A percentile compares a stretch with the other conserved stretches of the same genome.
Evolutionary conservation across 2,329 filamentous ascomycete species (phyloP).

Genomic region (Fusarium sp.): DNA sequence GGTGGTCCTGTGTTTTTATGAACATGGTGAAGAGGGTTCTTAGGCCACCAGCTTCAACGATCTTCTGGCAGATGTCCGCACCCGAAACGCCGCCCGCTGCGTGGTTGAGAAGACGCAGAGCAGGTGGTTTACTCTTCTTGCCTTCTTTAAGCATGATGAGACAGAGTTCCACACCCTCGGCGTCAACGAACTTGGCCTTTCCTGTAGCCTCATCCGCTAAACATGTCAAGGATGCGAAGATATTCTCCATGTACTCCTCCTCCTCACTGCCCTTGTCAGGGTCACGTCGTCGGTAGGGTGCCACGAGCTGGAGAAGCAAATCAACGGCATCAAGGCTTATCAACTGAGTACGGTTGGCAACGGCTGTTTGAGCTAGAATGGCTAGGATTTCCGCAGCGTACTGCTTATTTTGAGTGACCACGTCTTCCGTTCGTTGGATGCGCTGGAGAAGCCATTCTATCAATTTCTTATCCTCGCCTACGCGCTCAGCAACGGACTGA

Average conservation of each 20-base stretch:
- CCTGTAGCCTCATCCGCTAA: conserved; percentile 80
- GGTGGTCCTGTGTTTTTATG: conserved; percentile 81
- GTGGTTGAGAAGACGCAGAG: conserved; percentile 87
- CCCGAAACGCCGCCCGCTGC: conserved; percentile 68
- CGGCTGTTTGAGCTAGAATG: conserved; percentile 84
- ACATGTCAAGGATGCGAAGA: conserved; percentile 89
- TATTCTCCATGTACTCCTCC: conserved; percentile 93
- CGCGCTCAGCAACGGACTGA: conserved; percentile 74
- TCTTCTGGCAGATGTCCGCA: conserved; percentile 75
- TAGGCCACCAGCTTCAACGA: conserved; percentile 87
- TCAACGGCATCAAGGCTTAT: conserved; percentile 80
- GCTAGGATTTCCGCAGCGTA: conserved; percentile 93
- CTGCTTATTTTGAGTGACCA: conserved; percentile 90
- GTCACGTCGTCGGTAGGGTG: conserved; percentile 86
- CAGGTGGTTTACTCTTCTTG: conserved; percentile 82
- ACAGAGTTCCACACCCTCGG: conserved; percentile 91
- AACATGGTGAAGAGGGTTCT: conserved; percentile 89
- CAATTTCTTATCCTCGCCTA: conserved; percentile 77
- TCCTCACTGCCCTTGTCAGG: conserved; percentile 88
- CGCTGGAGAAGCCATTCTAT: conserved; percentile 83
- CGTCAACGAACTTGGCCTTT: conserved; percentile 85
- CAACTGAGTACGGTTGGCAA: conserved; percentile 73
- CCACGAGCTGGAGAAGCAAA: conserved; percentile 82
- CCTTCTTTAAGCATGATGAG: conserved; percentile 93
- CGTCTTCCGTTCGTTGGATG: conserved; percentile 75